Evolutionary conservation across 1,284 basidiomycete species (phyloP), one percentile per base, ranked within the genome.

Genomic region (Apiotrichum siamense): DNA sequence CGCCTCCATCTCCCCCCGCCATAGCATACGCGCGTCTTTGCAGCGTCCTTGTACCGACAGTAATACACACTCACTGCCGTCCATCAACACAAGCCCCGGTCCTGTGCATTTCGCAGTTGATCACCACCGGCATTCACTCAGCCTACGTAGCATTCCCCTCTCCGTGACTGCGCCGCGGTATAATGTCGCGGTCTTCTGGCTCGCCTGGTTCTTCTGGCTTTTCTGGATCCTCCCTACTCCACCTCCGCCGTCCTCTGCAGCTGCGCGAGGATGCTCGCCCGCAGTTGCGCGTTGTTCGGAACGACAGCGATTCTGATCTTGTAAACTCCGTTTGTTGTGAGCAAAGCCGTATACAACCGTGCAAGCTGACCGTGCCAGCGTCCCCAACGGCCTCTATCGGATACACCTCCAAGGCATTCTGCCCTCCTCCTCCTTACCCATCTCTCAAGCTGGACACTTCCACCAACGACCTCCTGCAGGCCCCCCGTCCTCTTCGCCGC

Each of bases 141-240:
- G 17, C n/a, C 13, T 4, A 10, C 41, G 6, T 23, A 11, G 17
- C 18, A 6, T 13, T 23, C 18, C 21, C 29, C 26, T 20, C 26
- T 13, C 9, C 33, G 9, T 12, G 12, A 20, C 29, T 7, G 4
- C 41, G 2, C 11, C 10, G 18, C n/a, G 2, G 4, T 42, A 57
- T 24, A 4, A 54, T 54, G 54, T 64, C 66, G 18, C 58, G 44
- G 15, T 24, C 36, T 6, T 43, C 60, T 21, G 29, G 50, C 13
- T 58, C 61, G 3, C 59, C 65, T 7, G 52, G 62, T 43, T 63
- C 65, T 3, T 43, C 60, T 21, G 29, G 50, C 13, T 58, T 60
- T 4, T 59, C 65, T 5, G 52, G 62, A 43, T 63, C 65, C 3
- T 72, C 69, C 29, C 60, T 72, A 12, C 58, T 72, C 36, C 67